phyloP scores from a whole-genome alignment of 345 rosid species.

The Arabis hirsuta region DNA sequence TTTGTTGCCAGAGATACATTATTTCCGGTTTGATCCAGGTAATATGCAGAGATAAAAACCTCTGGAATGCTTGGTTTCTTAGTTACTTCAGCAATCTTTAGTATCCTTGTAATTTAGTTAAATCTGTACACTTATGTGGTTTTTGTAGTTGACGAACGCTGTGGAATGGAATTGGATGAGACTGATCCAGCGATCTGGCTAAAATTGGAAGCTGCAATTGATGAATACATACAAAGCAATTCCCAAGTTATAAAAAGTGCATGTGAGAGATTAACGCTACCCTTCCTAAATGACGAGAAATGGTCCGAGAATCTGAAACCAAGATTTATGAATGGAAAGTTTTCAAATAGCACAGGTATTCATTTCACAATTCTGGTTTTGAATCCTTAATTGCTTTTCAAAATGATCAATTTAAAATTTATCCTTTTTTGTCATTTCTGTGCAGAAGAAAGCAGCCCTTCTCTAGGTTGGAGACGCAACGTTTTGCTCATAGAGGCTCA shows the following conservation, averaged over 20 bases:
- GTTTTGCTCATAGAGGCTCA: conserved; percentile 93
- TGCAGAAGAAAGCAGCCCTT: conserved; percentile 66
- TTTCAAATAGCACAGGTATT: conserved; percentile 41
- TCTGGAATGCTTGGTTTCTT: no score
- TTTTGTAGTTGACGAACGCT: conserved; percentile 86
- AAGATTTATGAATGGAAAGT: conserved; percentile 42
- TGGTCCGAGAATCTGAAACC: conserved; percentile 61
- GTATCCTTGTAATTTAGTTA: background rate
- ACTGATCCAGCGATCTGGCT: conserved; percentile 97
- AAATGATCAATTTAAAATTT: conserved; percentile 29
- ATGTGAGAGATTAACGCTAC: conserved; percentile 77
- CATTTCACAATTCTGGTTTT: conserved; percentile 5
- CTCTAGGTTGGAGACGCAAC: conserved; percentile 95
- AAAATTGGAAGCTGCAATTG: conserved; percentile 83
- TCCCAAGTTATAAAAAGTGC: conserved; percentile 68
- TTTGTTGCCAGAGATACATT: conserved; percentile 90
- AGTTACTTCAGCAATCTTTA: no score
- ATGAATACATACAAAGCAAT: conserved; percentile 77
- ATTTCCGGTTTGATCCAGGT: conserved; percentile 96
- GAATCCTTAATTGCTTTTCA: conserved; percentile 12
- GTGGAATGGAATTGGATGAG: conserved; percentile 98
- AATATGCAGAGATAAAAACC: conserved; percentile 3
- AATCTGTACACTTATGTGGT: conserved; percentile 23
- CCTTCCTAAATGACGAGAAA: conserved; percentile 80
- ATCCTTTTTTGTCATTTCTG: conserved; percentile 36